A percentile compares a stretch with the other conserved stretches of the same genome.
Conservation (phyloP, 768 basidiomycete species). For the Tephrocybe sp. region DNA sequence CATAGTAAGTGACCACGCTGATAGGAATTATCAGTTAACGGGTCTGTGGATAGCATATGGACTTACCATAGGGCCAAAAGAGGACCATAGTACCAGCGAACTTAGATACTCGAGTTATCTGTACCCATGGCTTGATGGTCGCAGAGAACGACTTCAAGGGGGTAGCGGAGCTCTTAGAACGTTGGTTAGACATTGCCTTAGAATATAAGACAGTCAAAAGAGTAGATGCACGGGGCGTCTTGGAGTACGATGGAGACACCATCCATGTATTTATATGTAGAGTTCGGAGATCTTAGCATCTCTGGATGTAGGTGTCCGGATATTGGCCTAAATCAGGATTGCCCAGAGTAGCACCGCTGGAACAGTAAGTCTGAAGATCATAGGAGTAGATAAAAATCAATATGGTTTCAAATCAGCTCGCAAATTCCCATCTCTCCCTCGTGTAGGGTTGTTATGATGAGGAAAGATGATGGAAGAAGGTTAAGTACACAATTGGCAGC, state of each 20-base stretch:
- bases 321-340: neutral
- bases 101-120: conserved; percentile 18
- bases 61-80: conserved; percentile 20
- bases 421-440: no score
- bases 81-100: conserved; percentile 21
- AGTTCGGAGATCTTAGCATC: no score
- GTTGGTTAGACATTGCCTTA: conserved; percentile 8
- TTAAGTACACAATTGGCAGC: no score
- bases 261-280: neutral
- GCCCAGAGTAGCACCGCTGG: neutral
- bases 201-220: neutral
- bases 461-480: no score
- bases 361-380: neutral
- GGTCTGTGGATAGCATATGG: neutral
- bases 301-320: no score
- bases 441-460: no score
- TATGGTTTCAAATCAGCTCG: neutral
- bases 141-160: conserved; percentile 8
- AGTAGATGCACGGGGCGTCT: conserved; percentile 1
- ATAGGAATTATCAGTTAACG: neutral
- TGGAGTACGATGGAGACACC: neutral
- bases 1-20: conserved; percentile 21
- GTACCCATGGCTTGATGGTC: conserved; percentile 18
- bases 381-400: neutral
- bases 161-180: conserved; percentile 9